Base-by-base conservation (phyloP, 768 basidiomycete genomes). In the Daedaleopsis sinensis region DNA sequence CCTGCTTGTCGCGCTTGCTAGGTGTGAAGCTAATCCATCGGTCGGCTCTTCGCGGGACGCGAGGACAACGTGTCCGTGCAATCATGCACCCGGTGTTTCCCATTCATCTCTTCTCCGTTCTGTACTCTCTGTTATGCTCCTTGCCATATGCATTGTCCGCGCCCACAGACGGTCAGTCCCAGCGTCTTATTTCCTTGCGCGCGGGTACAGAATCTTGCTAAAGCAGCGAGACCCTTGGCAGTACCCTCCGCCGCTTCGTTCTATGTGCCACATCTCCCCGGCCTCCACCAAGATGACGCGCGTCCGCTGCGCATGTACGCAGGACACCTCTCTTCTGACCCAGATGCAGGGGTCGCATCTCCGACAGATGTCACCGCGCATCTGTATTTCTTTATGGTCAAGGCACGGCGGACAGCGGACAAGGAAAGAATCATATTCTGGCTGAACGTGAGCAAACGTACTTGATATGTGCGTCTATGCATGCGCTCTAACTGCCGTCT, bases 391-490 rank as follows among this genome's bases (percentile, higher is more conserved):
- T 86, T 96, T 59, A 82, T 98, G 76, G 79, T 94, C 43, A 93
- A 95, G 74, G 93, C 94, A 51, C 82, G 94, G 55, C 83, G 93
- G 62, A 80, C 80, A 19, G 94, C 95, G n/a, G 96, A 98, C 70
- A 93, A 84, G 73, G 89, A 95, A 72, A 79, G 96, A 38, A 75
- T 98, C 10, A 83, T 98, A 69, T 93, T 98, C 69, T 99, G 97
- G 97, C 95, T 98, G 71, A 98, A 98, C 75, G 95, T 93, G 69
- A 69, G 88, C 73, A n/a, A n/a, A 11, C 19, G 47, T n/a, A n/a
- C n/a, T n/a, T n/a, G n/a, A n/a, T n/a, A n/a, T n/a, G n/a, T n/a
- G 19, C 13, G 23, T 32, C 48, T 57, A 18, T 32, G 18, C n/a
- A 52, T 38, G 21, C 21, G 5, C 12, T 38, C 39, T 23, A n/a